Base-by-base conservation (phyloP, 2,329 filamentous ascomycete species). In the Colletotrichum sp. region DNA sequence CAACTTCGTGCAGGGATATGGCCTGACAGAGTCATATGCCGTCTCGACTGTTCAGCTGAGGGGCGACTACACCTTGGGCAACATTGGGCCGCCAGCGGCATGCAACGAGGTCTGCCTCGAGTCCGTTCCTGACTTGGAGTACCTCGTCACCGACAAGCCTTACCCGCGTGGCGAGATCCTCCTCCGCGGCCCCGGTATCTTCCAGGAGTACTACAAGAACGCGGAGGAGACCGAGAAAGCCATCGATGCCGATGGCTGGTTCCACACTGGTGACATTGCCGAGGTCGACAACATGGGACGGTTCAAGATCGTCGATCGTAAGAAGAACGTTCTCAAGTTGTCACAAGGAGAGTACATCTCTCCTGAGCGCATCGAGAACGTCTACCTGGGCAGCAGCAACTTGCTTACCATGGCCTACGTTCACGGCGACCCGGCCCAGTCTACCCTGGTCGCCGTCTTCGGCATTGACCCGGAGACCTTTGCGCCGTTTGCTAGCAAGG, bases 271-370 rank as follows among this genome's bases (percentile, higher is more conserved):
- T 71, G 97, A 99, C 81, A 96, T 99, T 79, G 95, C 93, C 82
- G 91, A 93, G 78, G 89, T 99, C 28, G 97, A 99, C 85, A 92
- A 93, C 79, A 86, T 95, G 82, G 97, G 97, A 77, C 95, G 96
- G 77, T 94, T 99, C 89, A 93, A 92, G 85, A 98, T 99, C 85
- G 94, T 99, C 81, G 97, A 99, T 86, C 96, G 97, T 81, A 94
- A 96, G 87, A 99, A 99, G 94, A 99, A 99, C 86, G 95, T 99
- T n/a, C 92, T 99, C 83, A 99, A 99, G 90, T 92, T 99, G 72
- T 93, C 96, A 0, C 97, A 99, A 86, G 97, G 97, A 84, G 97
- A 99, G 87, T 99, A 99, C 87, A 95, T 99, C 81, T 98, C 96
- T 2, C 97, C 97, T 16, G 97, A 99, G 87, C 95, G 96, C 73